Base-by-base conservation (phyloP, 805 yeast species). In the Kazachstania taianensis region DNA sequence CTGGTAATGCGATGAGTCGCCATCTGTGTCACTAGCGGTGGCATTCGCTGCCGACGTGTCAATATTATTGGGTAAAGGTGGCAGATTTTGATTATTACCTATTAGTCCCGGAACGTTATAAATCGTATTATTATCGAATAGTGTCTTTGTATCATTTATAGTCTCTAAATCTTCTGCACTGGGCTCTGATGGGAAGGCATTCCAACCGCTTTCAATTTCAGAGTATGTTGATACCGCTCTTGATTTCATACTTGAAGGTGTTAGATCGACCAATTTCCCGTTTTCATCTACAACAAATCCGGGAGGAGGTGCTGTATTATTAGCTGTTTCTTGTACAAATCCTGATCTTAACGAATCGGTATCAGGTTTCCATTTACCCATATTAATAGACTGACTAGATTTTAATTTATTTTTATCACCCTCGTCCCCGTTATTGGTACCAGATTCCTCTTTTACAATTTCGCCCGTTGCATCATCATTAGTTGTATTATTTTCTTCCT, bases 321-420 rank as follows among this genome's bases (percentile, higher is more conserved):
- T 48, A 44, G 32, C 62, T 57, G 39, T 67, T 45, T 29, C 61
- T 23, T 54, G 50, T 62, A 70, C 42, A 61, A 73, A 30, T 59
- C 63, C 37, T 59, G 69, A 29, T 44, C 59, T 46, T 23, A 43
- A 41, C 5, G 55, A 46, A 23, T 46, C 53, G 15, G 79, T 74
- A 45, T 75, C 70, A 2, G 81, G 81, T 48, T 66, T 68, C 81
- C 82, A 75, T 19, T 41, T 45, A 14, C 44, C 50, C 8, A 42
- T 33, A 23, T 42, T 48, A 2, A 40, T 41, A 2, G 50, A 42
- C 26, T 45, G 40, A 27, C 46, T 41, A 12, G 28, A 10, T 13
- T 19, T 30, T 8, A 16, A 14, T 16, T 7, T 28, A 16, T 28
- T 20, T 16, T 20, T 22, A 15, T 17, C 24, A 18, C 20, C 33